Percentiles rank a stretch among this genome's conserved stretches.
These are phyloP conservation scores for Exophiala xenobiotica DNA, from an alignment of 2,329 filamentous ascomycete species.

Conservation along the genomic window DNA sequence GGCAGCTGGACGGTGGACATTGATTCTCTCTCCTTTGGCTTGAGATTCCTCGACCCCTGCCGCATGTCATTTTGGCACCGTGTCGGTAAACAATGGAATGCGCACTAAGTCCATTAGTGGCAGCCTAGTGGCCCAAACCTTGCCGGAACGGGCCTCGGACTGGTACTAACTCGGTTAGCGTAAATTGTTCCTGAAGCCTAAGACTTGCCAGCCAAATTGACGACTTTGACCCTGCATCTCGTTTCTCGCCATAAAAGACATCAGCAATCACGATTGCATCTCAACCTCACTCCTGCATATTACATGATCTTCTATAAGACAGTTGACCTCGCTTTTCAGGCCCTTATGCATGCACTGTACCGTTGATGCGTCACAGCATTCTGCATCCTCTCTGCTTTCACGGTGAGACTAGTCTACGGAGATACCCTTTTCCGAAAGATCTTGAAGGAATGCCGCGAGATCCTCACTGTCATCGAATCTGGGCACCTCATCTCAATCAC, in stretches of 20 bases:
- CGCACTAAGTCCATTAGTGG: neutral
- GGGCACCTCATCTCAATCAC: neutral
- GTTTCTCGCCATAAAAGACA: neutral
- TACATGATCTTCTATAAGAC: neutral
- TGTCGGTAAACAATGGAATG: conserved; percentile 1
- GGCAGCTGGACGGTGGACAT: neutral
- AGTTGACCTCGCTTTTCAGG: neutral
- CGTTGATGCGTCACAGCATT: neutral
- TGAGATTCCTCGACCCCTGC: neutral
- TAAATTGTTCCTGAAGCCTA: neutral
- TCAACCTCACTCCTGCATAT: neutral
- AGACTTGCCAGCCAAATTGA: neutral
- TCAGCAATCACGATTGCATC: neutral
- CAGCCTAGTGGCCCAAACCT: neutral
- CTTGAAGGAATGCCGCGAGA: neutral
- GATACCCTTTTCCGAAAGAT: too few species aligned
- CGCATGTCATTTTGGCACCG: conserved; percentile 1
- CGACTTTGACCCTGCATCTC: neutral
- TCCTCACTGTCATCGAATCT: neutral
- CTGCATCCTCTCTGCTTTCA: neutral
- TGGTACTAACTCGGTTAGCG: neutral
- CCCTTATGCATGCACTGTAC: too few species aligned
- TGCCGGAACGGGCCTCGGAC: neutral
- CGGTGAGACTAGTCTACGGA: neutral
- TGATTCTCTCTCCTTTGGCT: neutral